Conservation (phyloP, 306 rosid species). For the Casuarina equisetifolia region DNA sequence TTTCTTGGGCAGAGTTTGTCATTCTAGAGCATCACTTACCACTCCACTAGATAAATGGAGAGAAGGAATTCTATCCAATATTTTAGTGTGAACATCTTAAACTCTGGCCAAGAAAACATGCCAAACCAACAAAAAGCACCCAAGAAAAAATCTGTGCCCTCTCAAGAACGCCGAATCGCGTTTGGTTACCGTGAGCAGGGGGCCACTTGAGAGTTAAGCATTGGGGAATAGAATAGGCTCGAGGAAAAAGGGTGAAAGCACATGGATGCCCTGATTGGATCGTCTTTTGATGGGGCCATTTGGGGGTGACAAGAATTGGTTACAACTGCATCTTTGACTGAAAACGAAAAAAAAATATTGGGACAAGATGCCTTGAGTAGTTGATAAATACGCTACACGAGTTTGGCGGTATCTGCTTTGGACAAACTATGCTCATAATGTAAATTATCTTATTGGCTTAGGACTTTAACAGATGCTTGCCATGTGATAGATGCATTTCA, state of each 20-base stretch:
- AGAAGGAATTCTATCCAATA: too few species aligned
- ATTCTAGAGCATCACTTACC: too few species aligned
- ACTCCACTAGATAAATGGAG: too few species aligned
- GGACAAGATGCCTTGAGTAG: too few species aligned
- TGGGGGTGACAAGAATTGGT: constrained; percentile 13
- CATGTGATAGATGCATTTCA: not conserved
- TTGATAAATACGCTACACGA: too few species aligned
- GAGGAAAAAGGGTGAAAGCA: constrained; percentile 19
- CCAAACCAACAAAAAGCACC: not conserved
- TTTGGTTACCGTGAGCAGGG: not conserved
- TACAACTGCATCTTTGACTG: constrained; percentile 7
- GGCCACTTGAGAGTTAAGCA: constrained; percentile 8
- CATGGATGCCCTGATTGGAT: constrained; percentile 24
- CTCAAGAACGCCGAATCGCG: not conserved
- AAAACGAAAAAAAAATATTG: too few species aligned
- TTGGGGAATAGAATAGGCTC: constrained; percentile 19
- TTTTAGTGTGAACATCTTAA: too few species aligned
- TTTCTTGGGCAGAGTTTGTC: too few species aligned
- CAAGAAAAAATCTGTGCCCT: too few species aligned
- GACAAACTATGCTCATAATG: too few species aligned
- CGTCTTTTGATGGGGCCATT: constrained; percentile 31
- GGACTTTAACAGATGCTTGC: not conserved
- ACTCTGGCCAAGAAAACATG: too few species aligned
- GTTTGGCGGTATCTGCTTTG: too few species aligned
- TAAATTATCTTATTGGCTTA: not conserved